phyloP scores from a whole-genome alignment of 305 asterid genomes.

The Fraxinus xanthoxyloides region DNA sequence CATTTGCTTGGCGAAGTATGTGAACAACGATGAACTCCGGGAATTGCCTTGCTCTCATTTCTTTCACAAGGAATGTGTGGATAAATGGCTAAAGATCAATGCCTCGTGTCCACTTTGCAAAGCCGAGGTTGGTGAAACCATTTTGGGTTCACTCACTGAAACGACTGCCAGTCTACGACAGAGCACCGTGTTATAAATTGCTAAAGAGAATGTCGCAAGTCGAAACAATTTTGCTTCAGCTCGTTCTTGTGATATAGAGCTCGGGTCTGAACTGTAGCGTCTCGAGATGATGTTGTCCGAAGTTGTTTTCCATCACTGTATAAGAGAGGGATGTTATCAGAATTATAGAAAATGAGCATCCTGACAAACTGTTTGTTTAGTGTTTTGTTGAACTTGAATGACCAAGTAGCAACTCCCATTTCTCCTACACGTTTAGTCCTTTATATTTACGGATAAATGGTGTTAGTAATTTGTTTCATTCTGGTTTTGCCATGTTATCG shows the following conservation, averaged over 20 bases:
- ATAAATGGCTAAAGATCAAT: constrained; percentile 90
- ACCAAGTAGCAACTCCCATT: background rate
- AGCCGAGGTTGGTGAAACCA: constrained; percentile 81
- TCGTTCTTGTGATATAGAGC: background rate
- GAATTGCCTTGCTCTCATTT: constrained; percentile 88
- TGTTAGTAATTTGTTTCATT: background rate
- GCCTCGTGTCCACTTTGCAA: constrained; percentile 94
- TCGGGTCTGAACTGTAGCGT: background rate
- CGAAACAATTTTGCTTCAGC: background rate
- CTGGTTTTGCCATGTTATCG: background rate
- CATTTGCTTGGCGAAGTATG: constrained; percentile 86
- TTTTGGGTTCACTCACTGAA: constrained; percentile 57
- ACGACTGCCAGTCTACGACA: constrained; percentile 59
- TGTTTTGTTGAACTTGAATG: background rate
- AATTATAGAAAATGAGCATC: background rate
- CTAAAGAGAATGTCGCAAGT: background rate
- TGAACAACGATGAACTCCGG: constrained; percentile 85
- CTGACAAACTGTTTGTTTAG: background rate
- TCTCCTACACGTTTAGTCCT: background rate
- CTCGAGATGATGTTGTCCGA: background rate
- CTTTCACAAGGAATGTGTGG: constrained; percentile 94
- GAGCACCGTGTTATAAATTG: constrained; percentile 26
- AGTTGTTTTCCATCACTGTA: background rate
- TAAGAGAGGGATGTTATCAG: background rate
- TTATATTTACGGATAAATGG: background rate